phyloP scores from a whole-genome alignment of 768 basidiomycete genomes.

The Agaricus subrufescens region DNA sequence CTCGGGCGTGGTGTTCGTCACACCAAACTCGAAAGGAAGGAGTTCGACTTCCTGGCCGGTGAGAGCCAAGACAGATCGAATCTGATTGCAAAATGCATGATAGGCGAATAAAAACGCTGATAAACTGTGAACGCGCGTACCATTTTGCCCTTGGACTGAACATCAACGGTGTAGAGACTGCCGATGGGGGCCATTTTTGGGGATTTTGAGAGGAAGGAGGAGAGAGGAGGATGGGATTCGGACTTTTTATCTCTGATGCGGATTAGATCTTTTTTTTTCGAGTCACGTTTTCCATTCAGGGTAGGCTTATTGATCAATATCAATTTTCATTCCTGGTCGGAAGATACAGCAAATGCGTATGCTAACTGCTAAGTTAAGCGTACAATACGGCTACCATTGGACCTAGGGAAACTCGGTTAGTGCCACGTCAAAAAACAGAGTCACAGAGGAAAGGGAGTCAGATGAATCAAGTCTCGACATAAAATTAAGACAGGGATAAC shows the following conservation, averaged over 20 bases:
- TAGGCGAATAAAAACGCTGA: not conserved
- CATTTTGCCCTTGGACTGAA: slow-evolving; percentile 15
- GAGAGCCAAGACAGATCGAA: slow-evolving; percentile 53
- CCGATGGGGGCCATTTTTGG: slow-evolving; percentile 15
- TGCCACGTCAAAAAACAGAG: not conserved
- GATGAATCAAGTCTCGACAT: slow-evolving; percentile 42
- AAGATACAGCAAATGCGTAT: not conserved
- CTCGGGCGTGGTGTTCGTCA: slow-evolving; percentile 67
- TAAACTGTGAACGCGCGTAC: slow-evolving; percentile 8
- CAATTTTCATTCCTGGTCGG: not conserved
- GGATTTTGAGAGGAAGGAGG: not conserved
- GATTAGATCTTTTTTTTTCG: slow-evolving; percentile 4
- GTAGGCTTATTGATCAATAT: slow-evolving; percentile 2
- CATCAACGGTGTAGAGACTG: slow-evolving; percentile 11
- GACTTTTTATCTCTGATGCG: not conserved
- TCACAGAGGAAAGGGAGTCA: not conserved
- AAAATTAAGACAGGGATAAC: slow-evolving; percentile 75
- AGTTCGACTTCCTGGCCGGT: slow-evolving; percentile 54
- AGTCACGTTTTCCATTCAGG: slow-evolving; percentile 6
- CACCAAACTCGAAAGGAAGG: slow-evolving; percentile 54
- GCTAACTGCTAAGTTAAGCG: not conserved
- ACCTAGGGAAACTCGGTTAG: not conserved
- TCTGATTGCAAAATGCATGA: slow-evolving; percentile 24
- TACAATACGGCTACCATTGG: not conserved
- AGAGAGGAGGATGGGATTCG: not conserved